Conservation (phyloP, 2,329 filamentous ascomycete genomes). For the Fusarium ambrosium region DNA sequence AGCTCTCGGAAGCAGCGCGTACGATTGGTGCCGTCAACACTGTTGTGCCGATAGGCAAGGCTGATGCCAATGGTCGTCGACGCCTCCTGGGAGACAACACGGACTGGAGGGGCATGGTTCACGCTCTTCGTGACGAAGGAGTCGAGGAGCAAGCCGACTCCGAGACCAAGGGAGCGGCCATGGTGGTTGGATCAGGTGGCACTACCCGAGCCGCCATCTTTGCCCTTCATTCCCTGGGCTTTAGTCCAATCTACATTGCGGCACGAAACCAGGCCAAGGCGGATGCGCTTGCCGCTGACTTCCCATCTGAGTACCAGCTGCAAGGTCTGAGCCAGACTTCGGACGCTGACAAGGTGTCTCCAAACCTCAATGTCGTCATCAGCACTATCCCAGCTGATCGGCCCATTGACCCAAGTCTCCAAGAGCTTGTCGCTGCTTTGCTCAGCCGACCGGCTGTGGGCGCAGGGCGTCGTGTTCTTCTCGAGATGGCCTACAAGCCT, state of each 20-base stretch:
- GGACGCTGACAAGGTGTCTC: constrained; percentile 64
- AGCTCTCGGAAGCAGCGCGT: constrained; percentile 81
- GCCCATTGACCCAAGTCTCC: constrained; percentile 80
- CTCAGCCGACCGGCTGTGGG: constrained; percentile 58
- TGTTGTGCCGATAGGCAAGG: constrained; percentile 72
- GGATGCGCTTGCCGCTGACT: constrained; percentile 75
- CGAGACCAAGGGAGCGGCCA: constrained; percentile 75
- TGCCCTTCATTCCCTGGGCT: constrained; percentile 86
- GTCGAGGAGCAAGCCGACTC: constrained; percentile 57
- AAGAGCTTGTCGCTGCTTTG: constrained; percentile 71
- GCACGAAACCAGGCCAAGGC: constrained; percentile 82
- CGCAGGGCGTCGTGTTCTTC: constrained; percentile 69
- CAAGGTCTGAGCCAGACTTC: constrained; percentile 67
- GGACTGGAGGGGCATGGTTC: constrained; percentile 93
- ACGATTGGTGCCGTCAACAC: constrained; percentile 96
- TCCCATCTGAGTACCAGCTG: constrained; percentile 81
- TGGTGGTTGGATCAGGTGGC: constrained; percentile 92
- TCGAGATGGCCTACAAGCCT: constrained; percentile 98
- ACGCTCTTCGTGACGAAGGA: constrained; percentile 79
- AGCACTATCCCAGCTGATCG: constrained; percentile 92
- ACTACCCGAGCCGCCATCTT: constrained; percentile 94
- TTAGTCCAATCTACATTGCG: constrained; percentile 87
- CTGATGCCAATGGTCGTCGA: constrained; percentile 56
- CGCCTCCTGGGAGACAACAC: constrained; percentile 90
- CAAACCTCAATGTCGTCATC: constrained; percentile 75